Conservation (phyloP, 1,284 basidiomycete species). For the Phlebopus sp. region DNA sequence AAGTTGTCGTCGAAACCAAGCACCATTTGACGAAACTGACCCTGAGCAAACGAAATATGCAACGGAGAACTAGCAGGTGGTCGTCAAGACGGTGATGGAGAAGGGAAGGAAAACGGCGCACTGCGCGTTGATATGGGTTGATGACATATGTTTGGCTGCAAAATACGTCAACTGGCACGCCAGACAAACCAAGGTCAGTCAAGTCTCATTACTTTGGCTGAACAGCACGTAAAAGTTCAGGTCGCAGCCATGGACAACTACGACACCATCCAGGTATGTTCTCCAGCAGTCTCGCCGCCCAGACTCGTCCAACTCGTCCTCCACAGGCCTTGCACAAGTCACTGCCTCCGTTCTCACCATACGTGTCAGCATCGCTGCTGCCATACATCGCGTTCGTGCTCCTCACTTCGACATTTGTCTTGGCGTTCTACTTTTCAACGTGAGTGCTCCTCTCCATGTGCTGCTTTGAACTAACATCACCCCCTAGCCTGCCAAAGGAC, state of each 20-base stretch:
- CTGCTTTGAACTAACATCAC: conserved; percentile 12
- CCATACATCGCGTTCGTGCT: conserved; percentile 74
- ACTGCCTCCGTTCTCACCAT: conserved; percentile 64
- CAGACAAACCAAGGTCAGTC: background rate
- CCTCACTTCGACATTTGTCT: conserved; percentile 69
- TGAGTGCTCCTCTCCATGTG: conserved; percentile 38
- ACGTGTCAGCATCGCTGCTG: conserved; percentile 61
- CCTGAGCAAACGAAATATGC: conserved; percentile 19
- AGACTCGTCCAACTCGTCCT: conserved; percentile 8
- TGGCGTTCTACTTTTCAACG: conserved; percentile 91
- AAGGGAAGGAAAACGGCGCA: conserved; percentile 9
- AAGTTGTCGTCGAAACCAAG: conserved; percentile 6
- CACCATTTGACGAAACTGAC: conserved; percentile 13
- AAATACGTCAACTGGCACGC: conserved; percentile 33
- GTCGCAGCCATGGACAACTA: conserved; percentile 39
- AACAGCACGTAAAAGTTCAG: conserved; percentile 1
- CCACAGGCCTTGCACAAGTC: conserved; percentile 50
- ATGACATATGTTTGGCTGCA: conserved; percentile 47
- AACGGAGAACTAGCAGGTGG: conserved; percentile 1
- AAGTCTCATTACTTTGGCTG: conserved; percentile 1
- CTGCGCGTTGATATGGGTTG: conserved; percentile 44
- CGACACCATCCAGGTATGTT: conserved; percentile 40
- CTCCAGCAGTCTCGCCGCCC: conserved; percentile 2
- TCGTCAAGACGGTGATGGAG: conserved; percentile 12
- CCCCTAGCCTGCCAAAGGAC: conserved; percentile 65